These are phyloP conservation scores for Neonectria sp. DNA, from an alignment of 2,329 filamentous ascomycete species.

Conservation along the genomic window DNA sequence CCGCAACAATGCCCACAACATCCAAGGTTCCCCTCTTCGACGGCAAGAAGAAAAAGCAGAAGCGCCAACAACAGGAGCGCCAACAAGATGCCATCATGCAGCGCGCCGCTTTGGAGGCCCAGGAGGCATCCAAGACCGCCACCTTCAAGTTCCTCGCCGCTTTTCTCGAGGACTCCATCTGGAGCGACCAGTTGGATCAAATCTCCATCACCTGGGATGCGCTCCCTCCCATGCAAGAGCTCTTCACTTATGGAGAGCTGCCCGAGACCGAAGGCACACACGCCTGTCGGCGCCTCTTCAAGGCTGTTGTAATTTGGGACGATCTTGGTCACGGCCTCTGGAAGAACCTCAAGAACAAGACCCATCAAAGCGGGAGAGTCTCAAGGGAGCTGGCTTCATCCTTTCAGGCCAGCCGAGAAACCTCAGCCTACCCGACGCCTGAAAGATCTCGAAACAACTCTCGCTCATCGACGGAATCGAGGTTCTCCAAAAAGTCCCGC, in stretches of 20 bases:
- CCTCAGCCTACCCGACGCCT: slow-evolving; percentile 15
- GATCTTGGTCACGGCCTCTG: slow-evolving; percentile 55
- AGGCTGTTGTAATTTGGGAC: slow-evolving; percentile 57
- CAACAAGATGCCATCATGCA: slow-evolving; percentile 27
- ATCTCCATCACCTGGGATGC: slow-evolving; percentile 53
- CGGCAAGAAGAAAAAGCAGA: slow-evolving; percentile 47
- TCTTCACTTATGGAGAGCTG: slow-evolving; percentile 51
- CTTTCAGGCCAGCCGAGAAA: not conserved
- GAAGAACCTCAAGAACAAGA: slow-evolving; percentile 46
- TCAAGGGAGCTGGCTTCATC: slow-evolving; percentile 4
- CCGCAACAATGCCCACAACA: slow-evolving; percentile 40
- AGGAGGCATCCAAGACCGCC: slow-evolving; percentile 49
- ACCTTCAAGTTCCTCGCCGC: slow-evolving; percentile 52
- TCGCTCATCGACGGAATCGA: slow-evolving; percentile 16
- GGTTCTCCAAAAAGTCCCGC: slow-evolving; percentile 12
- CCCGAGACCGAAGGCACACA: slow-evolving; percentile 54
- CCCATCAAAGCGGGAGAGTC: slow-evolving; percentile 19
- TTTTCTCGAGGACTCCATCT: slow-evolving; percentile 49
- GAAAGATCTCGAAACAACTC: slow-evolving; percentile 26
- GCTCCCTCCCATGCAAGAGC: slow-evolving; percentile 53
- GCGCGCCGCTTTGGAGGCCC: slow-evolving; percentile 46
- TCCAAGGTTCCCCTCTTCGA: slow-evolving; percentile 45
- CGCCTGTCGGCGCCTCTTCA: slow-evolving; percentile 55
- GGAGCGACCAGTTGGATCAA: slow-evolving; percentile 50
- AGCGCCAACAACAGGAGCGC: slow-evolving; percentile 39